These are phyloP conservation scores for Infundibulicybe gibba DNA, from an alignment of 768 basidiomycete species.

Conservation along the genomic window DNA sequence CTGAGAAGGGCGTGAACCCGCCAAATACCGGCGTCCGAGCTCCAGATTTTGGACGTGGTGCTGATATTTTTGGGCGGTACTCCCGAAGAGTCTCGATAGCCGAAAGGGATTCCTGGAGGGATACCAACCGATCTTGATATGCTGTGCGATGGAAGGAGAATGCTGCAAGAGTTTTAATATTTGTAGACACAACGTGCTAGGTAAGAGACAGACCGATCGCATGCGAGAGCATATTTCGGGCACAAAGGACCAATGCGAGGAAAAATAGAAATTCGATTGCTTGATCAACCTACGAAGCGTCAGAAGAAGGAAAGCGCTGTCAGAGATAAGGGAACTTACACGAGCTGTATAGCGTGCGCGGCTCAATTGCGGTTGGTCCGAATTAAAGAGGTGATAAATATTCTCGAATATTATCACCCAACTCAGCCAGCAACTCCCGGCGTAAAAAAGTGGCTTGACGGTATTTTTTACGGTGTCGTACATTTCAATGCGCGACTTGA, in stretches of 20 bases:
- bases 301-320: not conserved
- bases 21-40: constrained; percentile 43
- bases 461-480: constrained; percentile 70
- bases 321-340: constrained; percentile 25
- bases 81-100: constrained; percentile 66
- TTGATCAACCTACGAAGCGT: constrained; percentile 44
- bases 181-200: not conserved
- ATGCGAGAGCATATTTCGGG: constrained; percentile 68
- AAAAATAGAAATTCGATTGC: constrained; percentile 76
- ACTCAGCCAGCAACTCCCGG: constrained; percentile 63
- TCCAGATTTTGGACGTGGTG: constrained; percentile 26
- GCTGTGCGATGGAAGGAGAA: constrained; percentile 78
- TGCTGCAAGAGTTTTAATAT: constrained; percentile 27
- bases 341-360: constrained; percentile 58
- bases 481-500: constrained; percentile 65
- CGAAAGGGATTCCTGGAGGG: constrained; percentile 47
- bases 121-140: constrained; percentile 65
- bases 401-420: constrained; percentile 73
- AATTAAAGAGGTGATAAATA: constrained; percentile 58
- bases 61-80: constrained; percentile 48
- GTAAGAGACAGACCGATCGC: constrained; percentile 37
- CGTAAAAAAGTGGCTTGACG: constrained; percentile 71
- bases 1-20: constrained; percentile 29
- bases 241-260: constrained; percentile 57
- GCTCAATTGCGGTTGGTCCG: constrained; percentile 33